Evolutionary conservation across 2,329 filamentous ascomycete genomes (phyloP).

Genomic region (Diplodia corticola): DNA sequence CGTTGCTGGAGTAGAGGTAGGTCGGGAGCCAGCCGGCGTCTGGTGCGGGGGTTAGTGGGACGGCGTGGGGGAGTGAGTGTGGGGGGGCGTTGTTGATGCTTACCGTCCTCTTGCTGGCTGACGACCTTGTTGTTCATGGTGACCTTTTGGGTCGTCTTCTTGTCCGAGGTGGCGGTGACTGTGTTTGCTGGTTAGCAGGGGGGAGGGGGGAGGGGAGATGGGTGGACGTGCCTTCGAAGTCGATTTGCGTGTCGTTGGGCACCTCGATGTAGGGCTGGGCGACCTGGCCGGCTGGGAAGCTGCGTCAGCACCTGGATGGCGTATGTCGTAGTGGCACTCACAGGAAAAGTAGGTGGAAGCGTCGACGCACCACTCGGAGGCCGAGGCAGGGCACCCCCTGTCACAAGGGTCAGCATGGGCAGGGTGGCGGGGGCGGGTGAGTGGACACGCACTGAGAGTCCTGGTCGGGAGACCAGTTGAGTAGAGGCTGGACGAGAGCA

Average conservation of each 20-base stretch:
- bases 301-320: background rate
- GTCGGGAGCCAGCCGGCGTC: background rate
- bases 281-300: background rate
- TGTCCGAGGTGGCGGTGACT: background rate
- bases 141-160: constrained; percentile 10
- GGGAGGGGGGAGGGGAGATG: fast-evolving
- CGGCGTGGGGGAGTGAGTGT: no score
- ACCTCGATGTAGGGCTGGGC: background rate
- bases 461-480: constrained; percentile 18
- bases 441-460: constrained; percentile 1
- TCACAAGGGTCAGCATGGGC: background rate
- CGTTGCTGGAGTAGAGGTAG: constrained; percentile 28
- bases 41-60: background rate
- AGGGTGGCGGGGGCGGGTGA: no score
- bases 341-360: constrained; percentile 11
- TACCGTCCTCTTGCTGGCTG: constrained; percentile 3
- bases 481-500: constrained; percentile 12
- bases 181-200: background rate
- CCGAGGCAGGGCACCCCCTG: background rate
- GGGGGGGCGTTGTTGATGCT: background rate
- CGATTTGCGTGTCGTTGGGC: background rate
- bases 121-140: constrained; percentile 10
- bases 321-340: background rate
- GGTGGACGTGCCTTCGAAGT: background rate
- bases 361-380: constrained; percentile 19